Percentiles rank a stretch among this genome's conserved stretches.
Conservation (phyloP, 108 stramenopile genomes). For the Nitzschia palea region DNA sequence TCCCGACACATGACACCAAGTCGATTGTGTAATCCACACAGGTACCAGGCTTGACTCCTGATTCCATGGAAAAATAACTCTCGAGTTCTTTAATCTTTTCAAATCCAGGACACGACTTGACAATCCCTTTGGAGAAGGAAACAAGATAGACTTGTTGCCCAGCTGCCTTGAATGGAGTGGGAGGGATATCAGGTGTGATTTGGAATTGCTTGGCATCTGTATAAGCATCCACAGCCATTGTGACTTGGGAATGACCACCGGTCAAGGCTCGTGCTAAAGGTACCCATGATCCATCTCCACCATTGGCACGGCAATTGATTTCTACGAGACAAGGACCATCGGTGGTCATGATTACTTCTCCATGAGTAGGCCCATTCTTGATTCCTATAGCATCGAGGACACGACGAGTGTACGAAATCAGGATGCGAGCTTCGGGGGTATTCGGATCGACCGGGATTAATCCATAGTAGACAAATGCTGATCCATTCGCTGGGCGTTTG, state of each 20-base stretch:
- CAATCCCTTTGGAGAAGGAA: slow-evolving; percentile 56
- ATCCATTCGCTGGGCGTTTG: slow-evolving; percentile 85
- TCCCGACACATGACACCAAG: slow-evolving; percentile 70
- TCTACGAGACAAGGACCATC: slow-evolving; percentile 91
- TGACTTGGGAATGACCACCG: slow-evolving; percentile 81
- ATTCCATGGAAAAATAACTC: slow-evolving; percentile 73
- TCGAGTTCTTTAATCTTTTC: slow-evolving; percentile 62
- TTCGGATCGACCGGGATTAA: slow-evolving; percentile 64
- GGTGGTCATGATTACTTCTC: slow-evolving; percentile 75
- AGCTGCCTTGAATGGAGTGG: slow-evolving; percentile 70
- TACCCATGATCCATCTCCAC: slow-evolving; percentile 91
- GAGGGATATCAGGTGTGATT: slow-evolving; percentile 52
- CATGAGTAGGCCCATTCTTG: slow-evolving; percentile 69
- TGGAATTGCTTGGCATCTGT: slow-evolving; percentile 57
- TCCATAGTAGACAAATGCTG: slow-evolving; percentile 83
- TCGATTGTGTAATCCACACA: slow-evolving; percentile 78
- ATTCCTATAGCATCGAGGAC: slow-evolving; percentile 75
- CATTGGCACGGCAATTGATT: slow-evolving; percentile 78
- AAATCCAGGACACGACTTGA: slow-evolving; percentile 71
- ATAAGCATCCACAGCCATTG: slow-evolving; percentile 74
- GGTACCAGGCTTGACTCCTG: slow-evolving; percentile 55
- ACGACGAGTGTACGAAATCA: slow-evolving; percentile 72
- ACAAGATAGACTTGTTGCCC: slow-evolving; percentile 82
- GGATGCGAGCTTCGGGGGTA: slow-evolving; percentile 62
- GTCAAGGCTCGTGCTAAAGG: slow-evolving; percentile 57